These are phyloP conservation scores for Acanthamoeba triangularis DNA, from an alignment of 208 protist species.

Conservation along the genomic window DNA sequence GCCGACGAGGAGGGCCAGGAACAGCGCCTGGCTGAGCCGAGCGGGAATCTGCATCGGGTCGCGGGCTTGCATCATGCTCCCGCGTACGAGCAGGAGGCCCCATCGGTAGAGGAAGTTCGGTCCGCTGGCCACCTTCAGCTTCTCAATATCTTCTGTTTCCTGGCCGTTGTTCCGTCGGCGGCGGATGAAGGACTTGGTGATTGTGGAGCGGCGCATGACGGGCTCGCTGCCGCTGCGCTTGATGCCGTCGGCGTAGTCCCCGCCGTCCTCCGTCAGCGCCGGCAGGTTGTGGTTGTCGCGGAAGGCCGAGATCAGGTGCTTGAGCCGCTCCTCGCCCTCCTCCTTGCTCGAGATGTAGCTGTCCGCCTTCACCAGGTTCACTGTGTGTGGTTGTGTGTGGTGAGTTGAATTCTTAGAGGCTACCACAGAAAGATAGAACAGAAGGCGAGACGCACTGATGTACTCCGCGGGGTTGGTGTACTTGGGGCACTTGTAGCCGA, in stretches of 20 bases:
- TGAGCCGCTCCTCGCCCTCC: neutral
- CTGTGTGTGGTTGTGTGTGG: neutral
- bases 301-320: neutral
- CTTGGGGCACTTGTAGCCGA: conserved; percentile 77
- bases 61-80: neutral
- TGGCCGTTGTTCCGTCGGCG: too few species aligned
- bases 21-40: neutral
- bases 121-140: neutral
- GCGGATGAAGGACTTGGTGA: neutral
- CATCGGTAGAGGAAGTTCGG: conserved; percentile 50
- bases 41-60: conserved; percentile 9
- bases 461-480: conserved; percentile 79
- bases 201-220: neutral
- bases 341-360: conserved; percentile 49
- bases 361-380: conserved; percentile 51
- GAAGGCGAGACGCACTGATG: neutral
- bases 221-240: neutral
- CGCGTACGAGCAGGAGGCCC: neutral
- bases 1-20: conserved; percentile 19
- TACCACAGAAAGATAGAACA: neutral
- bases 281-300: neutral
- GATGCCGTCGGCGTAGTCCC: neutral
- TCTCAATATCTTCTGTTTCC: too few species aligned
- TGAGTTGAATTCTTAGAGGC: too few species aligned
- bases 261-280: neutral